These are phyloP conservation scores for Cutaneotrichosporon sp. DNA, from an alignment of 1,284 basidiomycete species.

Conservation along the genomic window DNA sequence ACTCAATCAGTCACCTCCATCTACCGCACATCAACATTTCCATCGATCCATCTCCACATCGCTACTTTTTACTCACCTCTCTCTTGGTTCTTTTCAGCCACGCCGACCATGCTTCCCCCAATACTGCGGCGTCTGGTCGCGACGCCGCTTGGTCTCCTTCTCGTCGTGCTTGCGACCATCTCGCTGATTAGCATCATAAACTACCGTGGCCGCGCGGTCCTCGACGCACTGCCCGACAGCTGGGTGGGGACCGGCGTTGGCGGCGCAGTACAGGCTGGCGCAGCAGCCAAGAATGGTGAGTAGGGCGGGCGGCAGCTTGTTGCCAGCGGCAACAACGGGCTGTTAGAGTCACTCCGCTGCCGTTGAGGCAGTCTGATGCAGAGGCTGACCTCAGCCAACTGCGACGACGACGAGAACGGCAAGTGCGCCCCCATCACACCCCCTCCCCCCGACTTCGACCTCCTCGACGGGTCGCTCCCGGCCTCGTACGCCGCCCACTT, in stretches of 20 bases:
- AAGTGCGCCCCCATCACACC: background rate
- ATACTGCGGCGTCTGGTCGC: background rate
- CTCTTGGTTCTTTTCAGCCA: no score
- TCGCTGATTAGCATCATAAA: background rate
- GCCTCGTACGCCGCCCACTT: conserved; percentile 15
- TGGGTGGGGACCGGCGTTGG: background rate
- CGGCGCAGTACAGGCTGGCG: background rate
- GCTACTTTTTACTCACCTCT: no score
- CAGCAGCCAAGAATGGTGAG: background rate
- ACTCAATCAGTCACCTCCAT: no score
- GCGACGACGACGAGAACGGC: background rate
- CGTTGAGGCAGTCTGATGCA: background rate
- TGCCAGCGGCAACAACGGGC: no score
- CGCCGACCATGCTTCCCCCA: background rate
- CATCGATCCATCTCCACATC: no score
- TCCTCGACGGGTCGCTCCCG: conserved; percentile 15
- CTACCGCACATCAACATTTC: no score
- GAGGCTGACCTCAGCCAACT: background rate
- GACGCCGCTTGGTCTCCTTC: background rate
- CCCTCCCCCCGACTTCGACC: background rate
- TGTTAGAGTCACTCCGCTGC: no score
- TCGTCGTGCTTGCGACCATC: background rate
- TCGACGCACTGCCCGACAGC: background rate
- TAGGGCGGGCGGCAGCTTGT: no score
- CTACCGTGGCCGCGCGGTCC: background rate